Evolutionary conservation across 345 rosid species (phyloP), one percentile per base, ranked within the genome.

Genomic region (Acer negundo): DNA sequence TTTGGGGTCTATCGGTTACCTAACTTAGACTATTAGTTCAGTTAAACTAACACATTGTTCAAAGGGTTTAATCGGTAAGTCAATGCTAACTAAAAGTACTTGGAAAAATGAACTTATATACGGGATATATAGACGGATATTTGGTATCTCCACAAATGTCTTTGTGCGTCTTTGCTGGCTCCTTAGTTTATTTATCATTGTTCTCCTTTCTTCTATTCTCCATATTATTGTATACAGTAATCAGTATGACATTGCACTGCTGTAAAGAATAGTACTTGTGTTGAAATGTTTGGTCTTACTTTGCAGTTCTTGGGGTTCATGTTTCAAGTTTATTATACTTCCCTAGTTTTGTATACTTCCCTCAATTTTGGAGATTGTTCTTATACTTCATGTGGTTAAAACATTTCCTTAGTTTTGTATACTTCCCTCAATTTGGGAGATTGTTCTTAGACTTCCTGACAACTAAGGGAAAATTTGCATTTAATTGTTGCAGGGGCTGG

Each of bases 401-500:
- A 20, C 13, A 59, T 72, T n/a, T 64, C 31, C 2, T 3, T 15
- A 13, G 8, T 75, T 49, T 64, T 19, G 13, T 17, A 7, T 49
- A 31, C 42, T 7, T 75, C 49, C 38, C 69, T 44, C 31, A 12
- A 47, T 26, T 63, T 74, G 59, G 69, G 35, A 62, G n/a, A 16
- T 15, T 68, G 44, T 28, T 46, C n/a, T 58, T 46, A 12, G 67
- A 11, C 49, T 46, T 74, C 47, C 38, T n/a, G 75, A 55, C 23
- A 40, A 53, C 47, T 68, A 19, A 69, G 69, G 62, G 58, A 62
- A 73, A 35, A 67, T 82, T 68, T 75, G 70, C 59, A 42, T 59
- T 35, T 64, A 4, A 72, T 58, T 82, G 49, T 80, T 68, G 28
- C 86, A 94, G 99, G 97, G 92, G 67, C 77, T 62, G 56, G 97